These are phyloP conservation scores for Chaetoscypha palmicola DNA, from an alignment of 2,329 filamentous ascomycete species.

Conservation along the genomic window DNA sequence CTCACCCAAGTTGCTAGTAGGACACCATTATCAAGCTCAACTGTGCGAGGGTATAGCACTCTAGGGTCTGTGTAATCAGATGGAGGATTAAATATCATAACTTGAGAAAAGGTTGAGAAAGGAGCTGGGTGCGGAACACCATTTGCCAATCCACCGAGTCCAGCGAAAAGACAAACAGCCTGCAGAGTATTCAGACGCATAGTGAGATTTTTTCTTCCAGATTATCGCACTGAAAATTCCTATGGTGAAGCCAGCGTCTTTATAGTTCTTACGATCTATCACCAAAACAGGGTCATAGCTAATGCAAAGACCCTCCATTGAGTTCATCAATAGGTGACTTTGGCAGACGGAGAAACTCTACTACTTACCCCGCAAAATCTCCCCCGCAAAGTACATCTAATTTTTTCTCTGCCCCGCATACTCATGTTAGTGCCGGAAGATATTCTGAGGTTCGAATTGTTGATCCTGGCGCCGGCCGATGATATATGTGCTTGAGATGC, in stretches of 20 bases:
- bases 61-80: conserved; percentile 26
- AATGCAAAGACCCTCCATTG: too few relatives aligned
- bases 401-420: conserved; percentile 10
- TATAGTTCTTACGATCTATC: neutral
- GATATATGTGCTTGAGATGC: conserved; percentile 4
- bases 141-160: too few relatives aligned
- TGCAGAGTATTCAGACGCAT: too few relatives aligned
- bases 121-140: conserved; percentile 16
- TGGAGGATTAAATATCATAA: conserved; percentile 26
- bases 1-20: conserved; percentile 43
- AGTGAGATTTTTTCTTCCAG: too few relatives aligned
- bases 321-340: too few relatives aligned
- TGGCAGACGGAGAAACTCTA: conserved; percentile 17
- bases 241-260: too few relatives aligned
- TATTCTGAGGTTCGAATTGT: neutral
- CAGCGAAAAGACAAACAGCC: too few relatives aligned
- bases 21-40: conserved; percentile 32
- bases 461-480: conserved; percentile 6
- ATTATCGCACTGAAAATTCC: too few relatives aligned
- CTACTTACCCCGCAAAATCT: conserved; percentile 10
- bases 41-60: conserved; percentile 31
- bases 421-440: conserved; percentile 6
- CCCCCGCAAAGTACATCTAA: neutral
- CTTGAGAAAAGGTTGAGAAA: conserved; percentile 26
- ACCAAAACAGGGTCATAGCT: neutral